These are phyloP conservation scores for Pyrenochaeta sp. DNA, from an alignment of 2,329 filamentous ascomycete species.

Conservation along the genomic window DNA sequence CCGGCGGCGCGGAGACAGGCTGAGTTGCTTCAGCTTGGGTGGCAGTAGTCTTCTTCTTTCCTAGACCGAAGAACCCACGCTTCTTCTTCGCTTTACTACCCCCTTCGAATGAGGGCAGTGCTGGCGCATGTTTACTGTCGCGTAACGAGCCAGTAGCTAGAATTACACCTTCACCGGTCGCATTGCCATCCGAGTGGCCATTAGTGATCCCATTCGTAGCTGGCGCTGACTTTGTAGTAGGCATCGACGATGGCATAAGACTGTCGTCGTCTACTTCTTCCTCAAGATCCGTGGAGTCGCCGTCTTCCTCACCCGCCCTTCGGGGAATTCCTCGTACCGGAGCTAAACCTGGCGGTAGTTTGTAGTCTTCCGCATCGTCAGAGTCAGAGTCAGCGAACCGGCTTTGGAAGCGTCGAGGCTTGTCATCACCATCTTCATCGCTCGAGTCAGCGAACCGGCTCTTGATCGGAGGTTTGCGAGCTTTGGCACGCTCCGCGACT, in stretches of 20 bases:
- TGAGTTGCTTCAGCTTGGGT: conserved; percentile 41
- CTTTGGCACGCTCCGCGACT: conserved; percentile 19
- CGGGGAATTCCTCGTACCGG: conserved; percentile 69
- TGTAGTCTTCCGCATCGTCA: conserved; percentile 63
- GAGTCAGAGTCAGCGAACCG: conserved; percentile 60
- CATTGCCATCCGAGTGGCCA: conserved; percentile 12
- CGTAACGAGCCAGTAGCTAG: conserved; percentile 52
- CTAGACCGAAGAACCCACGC: conserved; percentile 60
- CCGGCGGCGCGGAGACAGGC: conserved; percentile 37
- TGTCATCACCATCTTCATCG: conserved; percentile 59
- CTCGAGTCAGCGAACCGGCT: conserved; percentile 75
- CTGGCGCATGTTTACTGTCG: conserved; percentile 48
- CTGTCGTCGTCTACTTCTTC: conserved; percentile 52
- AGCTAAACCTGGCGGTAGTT: conserved; percentile 51
- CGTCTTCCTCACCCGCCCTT: conserved; percentile 63
- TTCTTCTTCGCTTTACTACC: conserved; percentile 51
- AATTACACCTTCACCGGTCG: conserved; percentile 35
- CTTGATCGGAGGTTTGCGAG: conserved; percentile 35
- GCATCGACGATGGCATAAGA: conserved; percentile 19
- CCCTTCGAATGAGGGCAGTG: conserved; percentile 33
- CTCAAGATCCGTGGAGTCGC: conserved; percentile 63
- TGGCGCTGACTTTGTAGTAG: conserved; percentile 22
- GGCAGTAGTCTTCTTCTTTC: conserved; percentile 65
- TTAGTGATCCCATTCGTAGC: conserved; percentile 17
- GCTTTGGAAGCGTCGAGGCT: conserved; percentile 52